These are phyloP conservation scores for Penicillium nordicum DNA, from an alignment of 2,329 filamentous ascomycete genomes.

Conservation along the genomic window DNA sequence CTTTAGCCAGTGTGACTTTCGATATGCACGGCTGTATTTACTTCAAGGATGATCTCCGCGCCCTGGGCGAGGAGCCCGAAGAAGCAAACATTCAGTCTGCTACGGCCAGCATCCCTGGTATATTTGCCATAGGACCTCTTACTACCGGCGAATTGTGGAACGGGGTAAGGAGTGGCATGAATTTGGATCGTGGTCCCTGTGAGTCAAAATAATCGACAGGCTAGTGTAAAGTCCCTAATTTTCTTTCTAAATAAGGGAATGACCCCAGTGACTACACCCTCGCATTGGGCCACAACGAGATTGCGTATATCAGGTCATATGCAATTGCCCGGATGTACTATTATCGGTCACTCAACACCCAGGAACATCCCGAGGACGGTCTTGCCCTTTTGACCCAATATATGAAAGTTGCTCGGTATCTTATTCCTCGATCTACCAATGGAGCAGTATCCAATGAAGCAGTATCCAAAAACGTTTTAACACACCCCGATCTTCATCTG, in stretches of 20 bases:
- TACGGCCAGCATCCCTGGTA: conserved; percentile 1
- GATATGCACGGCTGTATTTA: conserved; percentile 27
- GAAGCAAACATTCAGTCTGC: conserved; percentile 2
- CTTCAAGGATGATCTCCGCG: conserved; percentile 24
- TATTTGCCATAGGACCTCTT: conserved; percentile 25
- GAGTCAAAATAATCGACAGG: conserved; percentile 5
- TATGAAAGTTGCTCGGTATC: conserved; percentile 20
- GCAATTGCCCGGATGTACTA: conserved; percentile 27
- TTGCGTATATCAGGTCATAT: conserved; percentile 22
- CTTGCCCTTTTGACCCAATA: conserved; percentile 27
- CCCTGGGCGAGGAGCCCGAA: conserved; percentile 13
- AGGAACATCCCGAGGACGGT: conserved; percentile 23
- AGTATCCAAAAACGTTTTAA: conserved; percentile 20
- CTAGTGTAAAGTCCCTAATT: not conserved
- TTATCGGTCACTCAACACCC: conserved; percentile 17
- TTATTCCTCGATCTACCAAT: conserved; percentile 13
- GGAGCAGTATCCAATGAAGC: too few species aligned
- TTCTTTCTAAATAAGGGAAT: conserved; percentile 11
- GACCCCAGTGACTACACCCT: conserved; percentile 19
- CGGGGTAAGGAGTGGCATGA: conserved; percentile 19
- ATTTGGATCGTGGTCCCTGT: conserved; percentile 32
- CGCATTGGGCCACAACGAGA: conserved; percentile 27
- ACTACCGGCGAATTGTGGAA: conserved; percentile 23
- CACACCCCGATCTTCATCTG: conserved; percentile 28
- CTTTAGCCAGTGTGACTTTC: conserved; percentile 22